Conservation (phyloP, 2,329 filamentous ascomycete species). For the Ampelomyces quisqualis region DNA sequence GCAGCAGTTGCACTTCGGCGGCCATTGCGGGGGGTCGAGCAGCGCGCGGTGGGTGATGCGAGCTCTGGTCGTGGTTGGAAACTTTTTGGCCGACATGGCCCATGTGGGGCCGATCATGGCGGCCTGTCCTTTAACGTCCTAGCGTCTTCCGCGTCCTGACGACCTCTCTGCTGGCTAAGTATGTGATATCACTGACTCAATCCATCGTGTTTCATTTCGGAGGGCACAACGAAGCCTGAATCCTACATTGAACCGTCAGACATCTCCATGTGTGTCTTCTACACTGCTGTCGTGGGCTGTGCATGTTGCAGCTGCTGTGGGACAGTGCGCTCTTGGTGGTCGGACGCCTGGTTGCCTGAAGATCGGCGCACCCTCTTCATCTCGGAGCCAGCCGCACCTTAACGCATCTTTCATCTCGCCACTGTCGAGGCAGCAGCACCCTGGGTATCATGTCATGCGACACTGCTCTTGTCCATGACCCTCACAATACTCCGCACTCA, state of each 20-base stretch:
- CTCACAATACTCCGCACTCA: not conserved
- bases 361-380: slow-evolving; percentile 9
- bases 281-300: not conserved
- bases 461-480: slow-evolving; percentile 1
- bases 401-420: slow-evolving; percentile 16
- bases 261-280: too few relatives aligned
- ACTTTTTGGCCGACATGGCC: slow-evolving; percentile 21
- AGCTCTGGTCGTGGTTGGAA: slow-evolving; percentile 10
- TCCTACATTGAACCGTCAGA: not conserved
- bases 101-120: slow-evolving; percentile 11
- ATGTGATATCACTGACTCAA: not conserved
- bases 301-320: not conserved
- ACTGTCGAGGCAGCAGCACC: slow-evolving; percentile 12
- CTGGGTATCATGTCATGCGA: slow-evolving; percentile 19
- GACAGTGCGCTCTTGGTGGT: not conserved
- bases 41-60: not conserved
- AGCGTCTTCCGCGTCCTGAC: slow-evolving; percentile 9
- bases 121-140: not conserved
- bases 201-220: not conserved
- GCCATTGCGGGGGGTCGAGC: slow-evolving; percentile 61
- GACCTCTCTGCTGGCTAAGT: slow-evolving; percentile 8
- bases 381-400: slow-evolving; percentile 10
- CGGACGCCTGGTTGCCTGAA: slow-evolving; percentile 7
- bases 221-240: not conserved
- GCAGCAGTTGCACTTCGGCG: slow-evolving; percentile 77